These are phyloP conservation scores for Nectriaceae sp. DNA, from an alignment of 2,329 filamentous ascomycete genomes.

Conservation along the genomic window DNA sequence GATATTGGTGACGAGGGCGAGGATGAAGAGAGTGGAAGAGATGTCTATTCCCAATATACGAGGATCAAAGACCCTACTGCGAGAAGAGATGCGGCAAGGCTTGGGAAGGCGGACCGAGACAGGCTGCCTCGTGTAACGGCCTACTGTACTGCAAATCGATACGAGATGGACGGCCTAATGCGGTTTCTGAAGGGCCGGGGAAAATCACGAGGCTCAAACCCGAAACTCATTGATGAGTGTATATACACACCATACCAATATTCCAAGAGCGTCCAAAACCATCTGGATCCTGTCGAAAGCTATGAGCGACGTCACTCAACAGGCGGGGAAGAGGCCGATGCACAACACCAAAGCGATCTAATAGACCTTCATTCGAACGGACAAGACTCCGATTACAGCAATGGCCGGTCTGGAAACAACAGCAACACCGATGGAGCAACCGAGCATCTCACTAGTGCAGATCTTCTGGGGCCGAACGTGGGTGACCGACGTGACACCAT, in stretches of 20 bases:
- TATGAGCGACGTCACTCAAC: constrained; percentile 75
- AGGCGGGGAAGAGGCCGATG: constrained; percentile 59
- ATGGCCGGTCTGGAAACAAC: constrained; percentile 29
- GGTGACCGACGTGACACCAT: constrained; percentile 41
- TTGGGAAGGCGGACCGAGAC: constrained; percentile 91
- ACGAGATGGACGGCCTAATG: constrained; percentile 87
- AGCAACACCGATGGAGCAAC: constrained; percentile 24
- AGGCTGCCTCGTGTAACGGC: constrained; percentile 89
- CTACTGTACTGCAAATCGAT: constrained; percentile 92
- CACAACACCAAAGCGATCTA: constrained; percentile 57
- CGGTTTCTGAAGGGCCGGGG: constrained; percentile 85
- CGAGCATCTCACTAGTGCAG: constrained; percentile 31
- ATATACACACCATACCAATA: constrained; percentile 96
- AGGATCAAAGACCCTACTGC: constrained; percentile 96
- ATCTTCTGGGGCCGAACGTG: constrained; percentile 36
- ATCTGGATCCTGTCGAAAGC: constrained; percentile 42
- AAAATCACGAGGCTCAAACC: constrained; percentile 75
- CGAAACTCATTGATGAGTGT: constrained; percentile 95
- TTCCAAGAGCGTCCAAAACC: constrained; percentile 42
- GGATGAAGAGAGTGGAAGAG: constrained; percentile 89
- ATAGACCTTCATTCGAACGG: constrained; percentile 58
- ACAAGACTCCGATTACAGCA: constrained; percentile 30
- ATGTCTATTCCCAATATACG: constrained; percentile 97
- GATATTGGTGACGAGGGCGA: constrained; percentile 73
- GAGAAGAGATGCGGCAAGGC: constrained; percentile 82